Conservation (phyloP, 805 yeast species). For the Clavispora carvajalis region DNA sequence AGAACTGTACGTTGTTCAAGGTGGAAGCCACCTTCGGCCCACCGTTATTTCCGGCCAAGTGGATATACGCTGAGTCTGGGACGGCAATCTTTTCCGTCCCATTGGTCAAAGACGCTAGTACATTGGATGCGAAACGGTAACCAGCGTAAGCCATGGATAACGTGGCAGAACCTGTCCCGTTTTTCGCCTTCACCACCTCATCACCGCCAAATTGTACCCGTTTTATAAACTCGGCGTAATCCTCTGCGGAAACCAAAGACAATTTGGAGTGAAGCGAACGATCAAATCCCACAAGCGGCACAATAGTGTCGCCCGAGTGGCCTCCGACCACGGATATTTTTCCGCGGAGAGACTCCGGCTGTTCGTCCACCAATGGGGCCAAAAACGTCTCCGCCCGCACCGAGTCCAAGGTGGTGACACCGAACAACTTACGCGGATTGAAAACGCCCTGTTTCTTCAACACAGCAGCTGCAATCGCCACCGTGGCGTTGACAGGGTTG, state of each 20-base stretch:
- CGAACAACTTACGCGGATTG: constrained; percentile 41
- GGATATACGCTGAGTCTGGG: constrained; percentile 47
- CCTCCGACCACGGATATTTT: constrained; percentile 42
- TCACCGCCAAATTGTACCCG: constrained; percentile 19
- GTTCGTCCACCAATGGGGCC: constrained; percentile 29
- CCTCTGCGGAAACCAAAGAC: constrained; percentile 10
- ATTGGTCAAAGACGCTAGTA: constrained; percentile 10
- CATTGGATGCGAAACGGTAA: constrained; percentile 15
- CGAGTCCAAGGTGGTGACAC: constrained; percentile 42
- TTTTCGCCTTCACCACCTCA: constrained; percentile 19
- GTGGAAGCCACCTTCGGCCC: constrained; percentile 40
- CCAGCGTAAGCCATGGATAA: constrained; percentile 20
- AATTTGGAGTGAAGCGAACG: constrained; percentile 16
- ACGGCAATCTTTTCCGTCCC: constrained; percentile 5
- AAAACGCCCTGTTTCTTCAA: constrained; percentile 42
- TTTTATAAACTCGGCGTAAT: constrained; percentile 15
- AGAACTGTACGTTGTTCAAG: constrained; percentile 38
- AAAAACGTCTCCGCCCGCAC: constrained; percentile 44
- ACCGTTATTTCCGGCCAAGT: constrained; percentile 48
- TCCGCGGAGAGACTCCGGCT: constrained; percentile 32
- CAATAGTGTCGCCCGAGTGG: constrained; percentile 44
- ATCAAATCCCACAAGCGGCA: constrained; percentile 29
- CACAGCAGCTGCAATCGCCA: constrained; percentile 45
- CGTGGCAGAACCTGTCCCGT: constrained; percentile 19
- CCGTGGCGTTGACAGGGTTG: constrained; percentile 44